A percentile compares a stretch with the other conserved stretches of the same genome.
Evolutionary conservation across 108 stramenopile genomes (phyloP).

Genomic region (Cyclostephanos tholiformis): DNA sequence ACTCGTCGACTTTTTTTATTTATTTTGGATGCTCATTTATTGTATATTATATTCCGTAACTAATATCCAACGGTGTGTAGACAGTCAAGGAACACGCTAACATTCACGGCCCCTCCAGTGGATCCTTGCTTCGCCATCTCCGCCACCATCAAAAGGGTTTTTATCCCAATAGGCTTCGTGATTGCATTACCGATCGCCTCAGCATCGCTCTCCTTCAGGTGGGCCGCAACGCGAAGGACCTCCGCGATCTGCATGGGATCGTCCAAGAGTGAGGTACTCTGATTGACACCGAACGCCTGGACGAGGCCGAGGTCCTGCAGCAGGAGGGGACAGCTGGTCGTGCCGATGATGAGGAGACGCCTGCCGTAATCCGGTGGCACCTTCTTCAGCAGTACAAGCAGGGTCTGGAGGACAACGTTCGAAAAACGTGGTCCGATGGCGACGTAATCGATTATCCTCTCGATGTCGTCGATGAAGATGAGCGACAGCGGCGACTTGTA

Average conservation of each 20-base stretch:
- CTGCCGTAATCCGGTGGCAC: constrained; percentile 90
- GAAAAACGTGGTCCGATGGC: constrained; percentile 96
- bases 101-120: constrained; percentile 73
- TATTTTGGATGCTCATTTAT: background rate
- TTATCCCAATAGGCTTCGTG: constrained; percentile 95
- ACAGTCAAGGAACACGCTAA: constrained; percentile 94
- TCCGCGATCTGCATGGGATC: constrained; percentile 79
- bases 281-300: constrained; percentile 91
- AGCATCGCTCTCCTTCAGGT: constrained; percentile 78
- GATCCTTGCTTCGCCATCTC: constrained; percentile 96
- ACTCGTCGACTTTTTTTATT: too few species aligned
- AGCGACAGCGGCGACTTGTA: constrained; percentile 96
- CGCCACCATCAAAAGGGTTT: constrained; percentile 93
- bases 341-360: constrained; percentile 92
- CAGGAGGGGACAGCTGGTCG: constrained; percentile 86
- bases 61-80: constrained; percentile 94
- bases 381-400: constrained; percentile 97
- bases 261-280: constrained; percentile 85
- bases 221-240: constrained; percentile 86
- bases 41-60: background rate
- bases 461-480: constrained; percentile 98
- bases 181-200: constrained; percentile 87
- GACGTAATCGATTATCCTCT: constrained; percentile 98
- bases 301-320: constrained; percentile 93
- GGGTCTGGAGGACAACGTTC: constrained; percentile 96